phyloP scores from a whole-genome alignment of 2,329 filamentous ascomycete genomes.

The Apiospora pterosperma region DNA sequence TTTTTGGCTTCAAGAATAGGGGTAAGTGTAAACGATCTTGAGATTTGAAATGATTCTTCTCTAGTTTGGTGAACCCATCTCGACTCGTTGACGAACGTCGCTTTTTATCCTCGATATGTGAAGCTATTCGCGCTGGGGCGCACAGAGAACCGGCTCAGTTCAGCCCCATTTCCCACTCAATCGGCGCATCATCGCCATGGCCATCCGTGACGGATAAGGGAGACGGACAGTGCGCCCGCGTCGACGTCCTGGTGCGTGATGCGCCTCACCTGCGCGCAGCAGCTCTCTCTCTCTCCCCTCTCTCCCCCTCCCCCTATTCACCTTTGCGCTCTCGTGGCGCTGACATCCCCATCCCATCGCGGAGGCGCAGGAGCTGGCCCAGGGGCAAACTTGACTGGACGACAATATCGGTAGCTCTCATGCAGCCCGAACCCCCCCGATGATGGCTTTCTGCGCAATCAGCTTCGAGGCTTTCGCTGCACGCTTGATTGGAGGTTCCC shows the following conservation, averaged over 20 bases:
- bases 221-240: background rate
- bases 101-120: background rate
- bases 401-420: background rate
- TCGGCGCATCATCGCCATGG: background rate
- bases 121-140: background rate
- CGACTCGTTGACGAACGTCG: background rate
- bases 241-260: background rate
- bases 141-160: background rate
- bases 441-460: constrained; percentile 3
- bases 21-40: background rate
- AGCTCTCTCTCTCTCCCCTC: background rate
- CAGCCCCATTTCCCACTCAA: background rate
- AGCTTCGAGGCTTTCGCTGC: constrained; percentile 6
- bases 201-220: background rate
- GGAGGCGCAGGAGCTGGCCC: background rate
- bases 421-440: background rate
- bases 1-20: background rate
- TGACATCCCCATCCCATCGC: background rate
- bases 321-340: background rate
- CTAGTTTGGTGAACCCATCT: background rate
- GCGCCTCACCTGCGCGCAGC: background rate
- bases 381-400: background rate
- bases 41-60: background rate
- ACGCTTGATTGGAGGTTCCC: constrained; percentile 7
- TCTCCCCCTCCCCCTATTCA: background rate